Conservation (phyloP, 1,139 yeast genomes). For the Diutina siamensis region DNA sequence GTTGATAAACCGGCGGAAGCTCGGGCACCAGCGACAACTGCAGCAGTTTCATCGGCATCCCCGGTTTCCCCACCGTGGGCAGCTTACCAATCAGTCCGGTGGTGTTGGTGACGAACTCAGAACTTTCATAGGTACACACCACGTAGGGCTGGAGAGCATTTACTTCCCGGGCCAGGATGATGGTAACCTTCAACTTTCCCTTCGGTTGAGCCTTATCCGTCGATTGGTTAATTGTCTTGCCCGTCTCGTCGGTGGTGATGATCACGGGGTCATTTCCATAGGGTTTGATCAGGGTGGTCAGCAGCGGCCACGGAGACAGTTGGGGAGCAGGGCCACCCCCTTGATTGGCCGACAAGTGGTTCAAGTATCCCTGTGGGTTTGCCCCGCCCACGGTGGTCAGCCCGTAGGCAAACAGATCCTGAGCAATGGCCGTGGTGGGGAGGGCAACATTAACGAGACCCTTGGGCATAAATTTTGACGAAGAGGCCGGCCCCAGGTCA, state of each 20-base stretch:
- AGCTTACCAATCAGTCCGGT: constrained; percentile 51
- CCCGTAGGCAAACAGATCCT: constrained; percentile 55
- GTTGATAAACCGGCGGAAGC: constrained; percentile 41
- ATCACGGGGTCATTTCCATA: constrained; percentile 19
- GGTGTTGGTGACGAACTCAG: constrained; percentile 80
- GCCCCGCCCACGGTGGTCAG: constrained; percentile 34
- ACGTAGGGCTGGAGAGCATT: constrained; percentile 71
- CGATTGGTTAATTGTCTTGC: constrained; percentile 16
- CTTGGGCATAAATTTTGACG: constrained; percentile 22
- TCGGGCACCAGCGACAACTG: neutral
- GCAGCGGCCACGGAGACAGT: neutral
- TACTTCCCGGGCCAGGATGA: constrained; percentile 67
- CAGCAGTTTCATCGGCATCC: constrained; percentile 1
- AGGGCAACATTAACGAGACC: constrained; percentile 19
- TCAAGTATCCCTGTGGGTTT: constrained; percentile 9
- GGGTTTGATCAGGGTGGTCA: neutral
- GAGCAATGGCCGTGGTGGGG: constrained; percentile 61
- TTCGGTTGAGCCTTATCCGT: constrained; percentile 38
- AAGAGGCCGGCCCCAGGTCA: constrained; percentile 7
- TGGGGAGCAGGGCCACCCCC: no score
- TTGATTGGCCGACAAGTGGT: constrained; percentile 11
- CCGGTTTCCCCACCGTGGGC: constrained; percentile 11
- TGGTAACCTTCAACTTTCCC: constrained; percentile 74
- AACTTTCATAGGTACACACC: constrained; percentile 86
- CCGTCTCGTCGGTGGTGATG: constrained; percentile 37